Conservation (phyloP, 2,329 filamentous ascomycete species). For the Paecilomyces sp. region DNA sequence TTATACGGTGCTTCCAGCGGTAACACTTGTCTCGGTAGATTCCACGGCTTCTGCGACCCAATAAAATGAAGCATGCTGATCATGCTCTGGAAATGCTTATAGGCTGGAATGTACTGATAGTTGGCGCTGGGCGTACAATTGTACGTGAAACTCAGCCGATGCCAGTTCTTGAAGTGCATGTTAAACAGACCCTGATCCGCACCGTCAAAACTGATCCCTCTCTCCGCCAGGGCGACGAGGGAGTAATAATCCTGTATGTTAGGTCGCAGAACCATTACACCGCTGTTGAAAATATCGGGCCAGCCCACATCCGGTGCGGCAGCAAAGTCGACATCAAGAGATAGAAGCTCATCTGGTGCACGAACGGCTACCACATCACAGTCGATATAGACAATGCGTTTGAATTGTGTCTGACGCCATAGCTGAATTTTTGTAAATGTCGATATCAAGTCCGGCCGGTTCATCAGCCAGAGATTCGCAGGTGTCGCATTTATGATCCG, state of each 20-base stretch:
- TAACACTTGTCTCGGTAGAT: slow-evolving; percentile 40
- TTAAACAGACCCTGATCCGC: slow-evolving; percentile 95
- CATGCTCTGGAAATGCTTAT: slow-evolving; percentile 81
- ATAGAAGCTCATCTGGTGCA: slow-evolving; percentile 88
- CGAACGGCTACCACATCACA: slow-evolving; percentile 86
- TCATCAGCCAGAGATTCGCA: slow-evolving; percentile 84
- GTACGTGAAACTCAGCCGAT: slow-evolving; percentile 88
- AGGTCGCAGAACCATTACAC: slow-evolving; percentile 85
- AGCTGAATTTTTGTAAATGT: slow-evolving; percentile 95
- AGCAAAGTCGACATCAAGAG: slow-evolving; percentile 53
- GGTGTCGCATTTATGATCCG: slow-evolving; percentile 70
- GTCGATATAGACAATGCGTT: slow-evolving; percentile 90
- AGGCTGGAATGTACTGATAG: slow-evolving; percentile 96
- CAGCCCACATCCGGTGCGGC: slow-evolving; percentile 92
- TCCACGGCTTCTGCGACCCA: slow-evolving; percentile 85
- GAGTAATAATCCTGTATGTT: slow-evolving; percentile 84
- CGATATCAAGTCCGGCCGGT: slow-evolving; percentile 79
- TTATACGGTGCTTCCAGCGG: slow-evolving; percentile 52
- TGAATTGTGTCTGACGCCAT: slow-evolving; percentile 85
- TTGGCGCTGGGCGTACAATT: slow-evolving; percentile 95
- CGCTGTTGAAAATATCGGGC: slow-evolving; percentile 98
- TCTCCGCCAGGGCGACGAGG: slow-evolving; percentile 72
- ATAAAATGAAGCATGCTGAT: slow-evolving; percentile 95
- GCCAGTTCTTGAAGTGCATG: slow-evolving; percentile 82
- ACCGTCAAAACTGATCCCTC: slow-evolving; percentile 90